Evolutionary conservation across 306 rosid species (phyloP).

Genomic region (Lathyrus sativus): DNA sequence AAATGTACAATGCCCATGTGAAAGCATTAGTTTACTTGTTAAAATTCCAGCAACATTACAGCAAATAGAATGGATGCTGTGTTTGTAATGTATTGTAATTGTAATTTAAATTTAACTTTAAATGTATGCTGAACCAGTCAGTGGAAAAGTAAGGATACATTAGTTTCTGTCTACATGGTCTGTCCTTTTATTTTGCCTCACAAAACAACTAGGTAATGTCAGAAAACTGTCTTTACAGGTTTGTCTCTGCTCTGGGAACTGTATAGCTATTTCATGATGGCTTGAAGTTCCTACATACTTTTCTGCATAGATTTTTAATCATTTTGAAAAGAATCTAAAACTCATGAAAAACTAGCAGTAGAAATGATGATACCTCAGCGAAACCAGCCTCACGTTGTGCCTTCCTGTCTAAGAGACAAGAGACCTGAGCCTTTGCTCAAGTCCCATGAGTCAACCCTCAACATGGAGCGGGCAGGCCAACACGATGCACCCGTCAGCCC

Average conservation of each 20-base stretch:
- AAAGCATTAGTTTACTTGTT: conserved; percentile 48
- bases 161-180: conserved; percentile 35
- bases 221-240: conserved; percentile 6
- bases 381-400: conserved; percentile 1
- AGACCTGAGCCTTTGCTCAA: neutral
- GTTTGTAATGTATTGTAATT: conserved; percentile 59
- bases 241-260: conserved; percentile 31
- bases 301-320: too few relatives aligned
- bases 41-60: conserved; percentile 36
- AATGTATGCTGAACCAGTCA: conserved; percentile 52
- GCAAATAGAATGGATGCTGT: conserved; percentile 53
- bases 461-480: neutral
- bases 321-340: neutral
- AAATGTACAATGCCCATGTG: conserved; percentile 84
- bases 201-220: conserved; percentile 15
- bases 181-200: conserved; percentile 24
- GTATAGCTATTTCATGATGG: conserved; percentile 5
- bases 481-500: neutral
- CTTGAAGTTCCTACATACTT: conserved; percentile 6
- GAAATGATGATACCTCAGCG: conserved; percentile 1
- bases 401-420: neutral
- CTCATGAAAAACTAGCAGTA: conserved; percentile 15
- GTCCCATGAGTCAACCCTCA: neutral
- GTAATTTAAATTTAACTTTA: conserved; percentile 48
- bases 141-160: conserved; percentile 48